phyloP scores from a whole-genome alignment of 148 eudicot species.

The Cornus kousa region DNA sequence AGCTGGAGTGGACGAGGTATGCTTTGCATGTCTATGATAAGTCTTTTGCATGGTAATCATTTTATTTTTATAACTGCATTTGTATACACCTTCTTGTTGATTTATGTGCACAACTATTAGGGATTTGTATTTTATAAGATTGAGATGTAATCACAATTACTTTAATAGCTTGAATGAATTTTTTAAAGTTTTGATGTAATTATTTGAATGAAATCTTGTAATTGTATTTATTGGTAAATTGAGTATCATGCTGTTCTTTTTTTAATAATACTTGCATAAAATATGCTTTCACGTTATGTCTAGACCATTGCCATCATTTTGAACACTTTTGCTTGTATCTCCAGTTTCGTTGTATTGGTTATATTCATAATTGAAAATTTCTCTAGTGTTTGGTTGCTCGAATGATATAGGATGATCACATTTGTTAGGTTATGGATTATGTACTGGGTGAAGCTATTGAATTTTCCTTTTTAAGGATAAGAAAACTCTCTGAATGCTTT shows the following conservation, averaged over 20 bases:
- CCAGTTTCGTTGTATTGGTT: not conserved
- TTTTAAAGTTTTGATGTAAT: not conserved
- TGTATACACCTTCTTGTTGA: not conserved
- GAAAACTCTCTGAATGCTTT: not conserved
- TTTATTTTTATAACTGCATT: no score
- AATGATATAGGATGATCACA: not conserved
- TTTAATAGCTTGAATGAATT: not conserved
- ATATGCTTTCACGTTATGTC: not conserved
- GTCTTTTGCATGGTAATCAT: not conserved
- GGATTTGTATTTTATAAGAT: slow-evolving; percentile 1
- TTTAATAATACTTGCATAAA: not conserved
- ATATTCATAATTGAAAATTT: not conserved
- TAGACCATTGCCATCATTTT: not conserved
- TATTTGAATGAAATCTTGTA: not conserved
- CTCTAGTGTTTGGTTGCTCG: not conserved
- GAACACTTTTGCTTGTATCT: not conserved
- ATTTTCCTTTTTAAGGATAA: not conserved
- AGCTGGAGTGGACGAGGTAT: slow-evolving; percentile 74
- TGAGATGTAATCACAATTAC: not conserved
- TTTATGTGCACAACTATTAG: not conserved
- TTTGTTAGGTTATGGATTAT: not conserved
- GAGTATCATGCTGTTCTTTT: not conserved
- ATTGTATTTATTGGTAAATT: no score
- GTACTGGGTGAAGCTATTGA: not conserved
- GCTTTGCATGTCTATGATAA: slow-evolving; percentile 12